Evolutionary conservation across 192 early-diverging fungal genomes (phyloP).

Genomic region (Podochytrium sp.): DNA sequence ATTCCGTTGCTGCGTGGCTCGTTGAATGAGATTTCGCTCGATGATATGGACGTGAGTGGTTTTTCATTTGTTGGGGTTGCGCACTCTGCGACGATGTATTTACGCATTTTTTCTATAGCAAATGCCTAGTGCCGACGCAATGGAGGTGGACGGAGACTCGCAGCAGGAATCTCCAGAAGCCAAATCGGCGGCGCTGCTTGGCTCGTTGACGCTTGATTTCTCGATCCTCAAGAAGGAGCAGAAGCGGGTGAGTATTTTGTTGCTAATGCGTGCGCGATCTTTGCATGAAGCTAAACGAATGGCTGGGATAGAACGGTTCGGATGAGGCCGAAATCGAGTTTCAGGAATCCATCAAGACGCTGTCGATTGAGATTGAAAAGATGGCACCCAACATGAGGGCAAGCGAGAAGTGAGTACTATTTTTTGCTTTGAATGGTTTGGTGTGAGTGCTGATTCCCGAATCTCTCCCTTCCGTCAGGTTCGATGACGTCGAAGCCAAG

Average conservation of each 20-base stretch:
- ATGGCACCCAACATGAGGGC: constrained; percentile 93
- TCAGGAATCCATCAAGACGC: constrained; percentile 59
- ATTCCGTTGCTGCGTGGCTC: constrained; percentile 78
- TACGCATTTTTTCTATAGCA: constrained; percentile 9
- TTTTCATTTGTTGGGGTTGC: constrained; percentile 20
- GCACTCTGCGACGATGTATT: no score
- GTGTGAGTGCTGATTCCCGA: background rate
- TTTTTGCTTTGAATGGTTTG: constrained; percentile 12
- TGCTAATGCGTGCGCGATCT: background rate
- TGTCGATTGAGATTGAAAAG: constrained; percentile 75
- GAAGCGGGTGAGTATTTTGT: constrained; percentile 47
- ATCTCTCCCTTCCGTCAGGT: no score
- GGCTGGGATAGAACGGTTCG: constrained; percentile 36
- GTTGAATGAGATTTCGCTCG: constrained; percentile 76
- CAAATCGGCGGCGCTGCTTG: constrained; percentile 19
- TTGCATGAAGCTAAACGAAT: background rate
- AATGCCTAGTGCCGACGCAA: constrained; percentile 9
- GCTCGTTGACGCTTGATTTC: constrained; percentile 67
- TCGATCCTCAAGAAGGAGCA: constrained; percentile 55
- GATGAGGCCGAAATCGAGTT: constrained; percentile 69
- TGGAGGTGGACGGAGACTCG: constrained; percentile 18
- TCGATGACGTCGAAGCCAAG: constrained; percentile 82
- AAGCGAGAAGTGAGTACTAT: constrained; percentile 65
- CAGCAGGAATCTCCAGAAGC: constrained; percentile 13
- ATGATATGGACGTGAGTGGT: constrained; percentile 59